Evolutionary conservation across 208 protist genomes (phyloP), one percentile per base, ranked within the genome.

Genomic region (Crithidia acanthocephali): DNA sequence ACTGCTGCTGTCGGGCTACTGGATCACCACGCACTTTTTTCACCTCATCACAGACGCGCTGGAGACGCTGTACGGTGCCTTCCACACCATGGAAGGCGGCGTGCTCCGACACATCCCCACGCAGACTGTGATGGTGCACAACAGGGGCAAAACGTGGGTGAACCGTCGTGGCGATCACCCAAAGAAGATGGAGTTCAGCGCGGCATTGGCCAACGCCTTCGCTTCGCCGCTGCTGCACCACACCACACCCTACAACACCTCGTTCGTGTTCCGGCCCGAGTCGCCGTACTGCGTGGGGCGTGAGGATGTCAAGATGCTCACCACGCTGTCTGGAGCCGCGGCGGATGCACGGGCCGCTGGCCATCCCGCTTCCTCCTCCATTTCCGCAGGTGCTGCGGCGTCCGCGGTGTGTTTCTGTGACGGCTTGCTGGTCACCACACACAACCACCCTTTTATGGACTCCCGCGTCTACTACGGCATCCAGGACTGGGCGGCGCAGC

Each of bases 41-140:
- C 75, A 81, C 48, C 69, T 81, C 40, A 35, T 81, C 50, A 74
- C 70, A 0, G 75, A 81, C 44, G 59, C 69, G 5, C 68, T 81
- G 11, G 75, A 76, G 63, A 72, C 42, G 37, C 51, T 81, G 40
- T 61, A 61, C 47, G 40, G 50, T 20, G 25, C 69, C 25, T 71
- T 69, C 32, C 50, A 72, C 27, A 65, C 53, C 7, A 58, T 63
- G 61, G 62, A 74, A 37, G 50, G 30, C 23, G 75, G 75, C 33
- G 68, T 53, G n/a, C 69, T 81, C 50, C 20, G 20, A 30, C 47
- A 56, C 22, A 59, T 80, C 3, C 69, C 75, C 5, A 70, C 67
- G 0, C 75, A 81, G 48, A 72, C 75, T 40, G 68, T 81, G 20
- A 67, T 81, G 44, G 32, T 81, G 18, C 63, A 61, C 48, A 35